Percentiles rank a stretch among this genome's conserved stretches.
Evolutionary conservation across 2,329 filamentous ascomycete genomes (phyloP).

Genomic region (Cyphellophora attinorum): DNA sequence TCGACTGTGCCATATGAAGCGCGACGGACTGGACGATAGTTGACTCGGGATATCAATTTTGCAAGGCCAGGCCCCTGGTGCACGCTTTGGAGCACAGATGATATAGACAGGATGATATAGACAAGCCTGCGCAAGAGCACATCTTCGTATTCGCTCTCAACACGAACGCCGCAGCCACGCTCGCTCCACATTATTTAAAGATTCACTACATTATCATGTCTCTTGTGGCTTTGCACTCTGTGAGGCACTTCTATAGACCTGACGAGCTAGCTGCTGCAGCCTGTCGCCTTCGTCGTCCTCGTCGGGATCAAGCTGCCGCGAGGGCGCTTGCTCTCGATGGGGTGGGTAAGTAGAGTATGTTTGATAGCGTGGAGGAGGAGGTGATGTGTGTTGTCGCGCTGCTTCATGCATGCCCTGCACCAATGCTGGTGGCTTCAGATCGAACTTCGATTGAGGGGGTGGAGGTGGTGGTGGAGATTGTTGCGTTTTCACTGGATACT

Average conservation of each 20-base stretch:
- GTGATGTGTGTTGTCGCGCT: background rate
- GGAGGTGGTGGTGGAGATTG: slow-evolving; percentile 8
- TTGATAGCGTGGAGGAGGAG: background rate
- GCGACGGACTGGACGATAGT: too few relatives aligned
- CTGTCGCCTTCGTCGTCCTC: slow-evolving; percentile 35
- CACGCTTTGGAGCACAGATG: too few relatives aligned
- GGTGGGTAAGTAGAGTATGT: background rate
- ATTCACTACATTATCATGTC: too few relatives aligned
- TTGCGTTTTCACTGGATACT: too few relatives aligned
- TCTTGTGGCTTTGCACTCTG: slow-evolving; percentile 9
- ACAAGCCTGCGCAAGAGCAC: too few relatives aligned
- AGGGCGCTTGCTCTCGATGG: slow-evolving; percentile 11
- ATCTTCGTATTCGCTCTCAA: too few relatives aligned
- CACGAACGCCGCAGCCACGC: too few relatives aligned
- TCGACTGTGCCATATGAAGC: too few relatives aligned
- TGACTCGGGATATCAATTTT: too few relatives aligned
- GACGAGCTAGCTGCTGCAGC: slow-evolving; percentile 16
- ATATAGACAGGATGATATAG: too few relatives aligned
- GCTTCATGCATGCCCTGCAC: slow-evolving; percentile 13
- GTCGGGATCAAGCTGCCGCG: slow-evolving; percentile 31
- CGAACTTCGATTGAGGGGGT: slow-evolving; percentile 11
- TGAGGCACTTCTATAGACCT: slow-evolving; percentile 18
- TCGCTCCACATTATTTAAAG: too few relatives aligned
- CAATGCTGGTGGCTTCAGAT: slow-evolving; percentile 17
- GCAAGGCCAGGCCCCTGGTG: too few relatives aligned